Percentiles rank a stretch among this genome's conserved stretches.
Evolutionary conservation across 139 green algal species (phyloP).

Genomic region (Limnomonas spitsbergensis): DNA sequence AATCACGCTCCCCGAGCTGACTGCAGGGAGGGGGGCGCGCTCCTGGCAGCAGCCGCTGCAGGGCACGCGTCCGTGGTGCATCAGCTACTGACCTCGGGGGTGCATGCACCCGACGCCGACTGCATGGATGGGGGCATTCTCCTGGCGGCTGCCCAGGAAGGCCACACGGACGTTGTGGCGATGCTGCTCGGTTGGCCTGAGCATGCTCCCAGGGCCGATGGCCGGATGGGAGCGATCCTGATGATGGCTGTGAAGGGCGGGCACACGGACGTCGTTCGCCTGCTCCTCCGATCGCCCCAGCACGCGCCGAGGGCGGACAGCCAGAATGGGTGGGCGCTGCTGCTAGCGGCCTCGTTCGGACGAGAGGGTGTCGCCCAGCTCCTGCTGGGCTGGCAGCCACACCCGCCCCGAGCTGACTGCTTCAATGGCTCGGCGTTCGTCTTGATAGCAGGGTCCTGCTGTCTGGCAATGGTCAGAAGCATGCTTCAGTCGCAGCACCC

Average conservation of each 20-base stretch:
- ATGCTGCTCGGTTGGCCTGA: background rate
- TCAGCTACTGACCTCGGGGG: background rate
- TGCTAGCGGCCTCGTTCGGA: background rate
- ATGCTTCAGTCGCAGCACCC: background rate
- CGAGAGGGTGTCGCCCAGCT: background rate
- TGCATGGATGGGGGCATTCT: background rate
- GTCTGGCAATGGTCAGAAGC: background rate
- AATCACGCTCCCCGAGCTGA: no score
- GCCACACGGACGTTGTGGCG: background rate
- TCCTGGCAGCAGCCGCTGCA: background rate
- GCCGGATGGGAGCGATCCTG: background rate
- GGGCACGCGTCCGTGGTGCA: background rate
- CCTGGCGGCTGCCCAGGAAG: background rate
- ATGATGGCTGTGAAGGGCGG: background rate
- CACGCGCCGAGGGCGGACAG: no score
- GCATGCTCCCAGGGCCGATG: background rate
- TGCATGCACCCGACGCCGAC: background rate
- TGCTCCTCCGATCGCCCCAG: background rate
- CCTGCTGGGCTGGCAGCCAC: background rate
- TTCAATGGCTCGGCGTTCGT: background rate
- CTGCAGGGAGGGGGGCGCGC: background rate
- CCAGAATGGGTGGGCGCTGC: background rate
- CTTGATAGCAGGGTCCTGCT: background rate
- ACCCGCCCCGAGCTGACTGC: background rate
- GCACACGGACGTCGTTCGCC: background rate